A percentile compares a stretch with the other conserved stretches of the same genome.
phyloP scores from a whole-genome alignment of 2,329 filamentous ascomycete genomes.

The Aschersonia sp. region DNA sequence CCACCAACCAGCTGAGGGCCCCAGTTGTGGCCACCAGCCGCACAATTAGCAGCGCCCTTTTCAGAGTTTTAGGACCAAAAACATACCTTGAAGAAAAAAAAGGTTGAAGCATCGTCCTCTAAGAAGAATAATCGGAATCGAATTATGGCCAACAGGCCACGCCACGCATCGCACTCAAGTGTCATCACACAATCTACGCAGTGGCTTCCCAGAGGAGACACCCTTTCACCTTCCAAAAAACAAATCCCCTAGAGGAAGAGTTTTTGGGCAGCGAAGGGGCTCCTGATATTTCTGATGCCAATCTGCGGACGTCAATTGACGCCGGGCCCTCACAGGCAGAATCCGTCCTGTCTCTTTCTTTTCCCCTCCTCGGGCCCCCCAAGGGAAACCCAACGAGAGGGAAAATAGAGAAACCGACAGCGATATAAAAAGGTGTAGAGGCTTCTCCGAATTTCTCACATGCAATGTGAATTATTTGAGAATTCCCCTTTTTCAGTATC shows the following conservation, averaged over 20 bases:
- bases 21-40: neutral
- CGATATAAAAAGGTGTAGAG: constrained; percentile 6
- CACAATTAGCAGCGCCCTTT: constrained; percentile 3
- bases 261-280: neutral
- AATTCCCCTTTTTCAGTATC: neutral
- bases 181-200: constrained; percentile 11
- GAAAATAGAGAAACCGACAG: constrained; percentile 5
- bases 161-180: constrained; percentile 13
- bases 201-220: constrained; percentile 9
- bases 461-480: constrained; percentile 1
- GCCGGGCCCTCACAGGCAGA: constrained; percentile 11
- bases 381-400: neutral
- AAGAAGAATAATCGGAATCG: constrained; percentile 12
- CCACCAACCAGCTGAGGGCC: neutral
- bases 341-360: constrained; percentile 6
- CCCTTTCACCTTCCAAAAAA: neutral
- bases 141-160: constrained; percentile 9
- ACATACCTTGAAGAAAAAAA: constrained; percentile 7
- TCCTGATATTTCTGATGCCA: constrained; percentile 12
- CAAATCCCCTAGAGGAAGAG: neutral
- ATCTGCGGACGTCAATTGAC: constrained; percentile 9
- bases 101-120: constrained; percentile 9
- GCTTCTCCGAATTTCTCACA: constrained; percentile 13
- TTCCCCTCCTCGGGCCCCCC: neutral
- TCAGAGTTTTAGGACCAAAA: neutral